Percentiles rank a stretch among this genome's conserved stretches.
These are phyloP conservation scores for Eimeria praecox DNA, from an alignment of 169 alveolate species.

Conservation along the genomic window DNA sequence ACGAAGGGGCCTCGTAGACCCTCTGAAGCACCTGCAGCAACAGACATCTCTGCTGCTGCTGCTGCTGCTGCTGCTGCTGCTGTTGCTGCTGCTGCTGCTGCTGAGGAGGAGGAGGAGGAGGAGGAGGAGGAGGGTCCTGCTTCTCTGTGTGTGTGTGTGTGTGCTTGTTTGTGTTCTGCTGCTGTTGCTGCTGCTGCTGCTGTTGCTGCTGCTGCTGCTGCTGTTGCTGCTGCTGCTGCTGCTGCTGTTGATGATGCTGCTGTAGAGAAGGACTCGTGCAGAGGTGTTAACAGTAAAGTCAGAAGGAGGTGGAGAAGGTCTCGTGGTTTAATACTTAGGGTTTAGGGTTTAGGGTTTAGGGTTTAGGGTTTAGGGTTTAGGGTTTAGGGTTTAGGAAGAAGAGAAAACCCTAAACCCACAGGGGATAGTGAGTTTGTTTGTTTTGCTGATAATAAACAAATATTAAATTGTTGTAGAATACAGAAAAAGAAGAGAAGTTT, in stretches of 20 bases:
- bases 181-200: neutral
- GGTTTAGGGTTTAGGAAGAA: neutral
- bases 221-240: slow-evolving; percentile 11
- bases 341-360: slow-evolving; percentile 30
- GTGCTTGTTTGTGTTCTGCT: neutral
- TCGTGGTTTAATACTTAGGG: slow-evolving; percentile 13
- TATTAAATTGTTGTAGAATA: neutral
- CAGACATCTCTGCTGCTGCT: slow-evolving; percentile 52
- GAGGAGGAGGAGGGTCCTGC: too few relatives aligned
- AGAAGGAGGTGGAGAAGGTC: neutral
- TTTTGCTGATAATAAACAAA: neutral
- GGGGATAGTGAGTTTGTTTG: neutral
- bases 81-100: slow-evolving; percentile 10
- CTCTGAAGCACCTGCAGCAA: slow-evolving; percentile 11
- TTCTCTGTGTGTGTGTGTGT: too few relatives aligned
- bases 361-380: slow-evolving; percentile 35
- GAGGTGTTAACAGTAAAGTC: neutral
- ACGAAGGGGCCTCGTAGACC: slow-evolving; percentile 68
- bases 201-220: neutral
- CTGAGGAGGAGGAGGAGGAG: too few relatives aligned
- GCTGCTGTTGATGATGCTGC: neutral
- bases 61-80: slow-evolving; percentile 52
- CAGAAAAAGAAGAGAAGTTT: neutral
- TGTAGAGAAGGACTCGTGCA: neutral
- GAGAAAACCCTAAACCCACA: neutral